Percentiles rank a stretch among this genome's conserved stretches.
These are phyloP conservation scores for Tolypocladium pustulatum DNA, from an alignment of 2,329 filamentous ascomycete species.

Conservation along the genomic window DNA sequence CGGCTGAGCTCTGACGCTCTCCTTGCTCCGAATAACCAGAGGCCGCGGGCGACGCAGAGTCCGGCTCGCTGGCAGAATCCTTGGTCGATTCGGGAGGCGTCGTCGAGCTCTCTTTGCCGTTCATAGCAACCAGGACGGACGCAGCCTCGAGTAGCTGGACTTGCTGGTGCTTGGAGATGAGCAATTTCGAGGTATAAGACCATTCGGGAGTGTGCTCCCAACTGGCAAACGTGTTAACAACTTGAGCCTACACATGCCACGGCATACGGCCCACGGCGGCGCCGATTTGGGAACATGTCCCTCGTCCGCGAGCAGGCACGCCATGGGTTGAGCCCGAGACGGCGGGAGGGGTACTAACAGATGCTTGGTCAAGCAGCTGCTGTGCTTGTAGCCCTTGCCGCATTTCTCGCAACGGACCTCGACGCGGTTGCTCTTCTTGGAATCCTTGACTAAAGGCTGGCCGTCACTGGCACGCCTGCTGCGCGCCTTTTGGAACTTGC, in stretches of 20 bases:
- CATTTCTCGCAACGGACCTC: conserved; percentile 96
- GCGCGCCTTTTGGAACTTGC: conserved; percentile 37
- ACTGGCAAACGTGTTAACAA: conserved; percentile 38
- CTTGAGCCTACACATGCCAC: background rate
- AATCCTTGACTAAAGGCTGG: conserved; percentile 69
- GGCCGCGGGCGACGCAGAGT: conserved; percentile 70
- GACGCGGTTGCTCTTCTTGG: conserved; percentile 71
- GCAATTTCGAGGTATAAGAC: conserved; percentile 91
- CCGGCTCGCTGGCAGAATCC: conserved; percentile 66
- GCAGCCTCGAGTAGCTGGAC: conserved; percentile 95
- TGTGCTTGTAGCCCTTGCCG: conserved; percentile 99
- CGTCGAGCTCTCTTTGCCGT: conserved; percentile 39
- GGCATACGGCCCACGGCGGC: conserved; percentile 8
- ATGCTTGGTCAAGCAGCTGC: conserved; percentile 99
- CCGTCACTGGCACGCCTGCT: conserved; percentile 70
- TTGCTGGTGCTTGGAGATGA: conserved; percentile 99
- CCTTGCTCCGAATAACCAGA: conserved; percentile 72
- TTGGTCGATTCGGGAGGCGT: conserved; percentile 56
- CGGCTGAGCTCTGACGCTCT: conserved; percentile 71
- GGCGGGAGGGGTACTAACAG: conserved; percentile 74
- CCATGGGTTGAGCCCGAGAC: conserved; percentile 22
- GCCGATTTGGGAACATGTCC: conserved; percentile 3
- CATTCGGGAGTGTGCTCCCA: conserved; percentile 99
- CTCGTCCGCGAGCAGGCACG: conserved; percentile 11
- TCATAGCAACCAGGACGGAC: conserved; percentile 94